These are phyloP conservation scores for Bacidia rubella DNA, from an alignment of 495 filamentous ascomycete species.

Conservation along the genomic window DNA sequence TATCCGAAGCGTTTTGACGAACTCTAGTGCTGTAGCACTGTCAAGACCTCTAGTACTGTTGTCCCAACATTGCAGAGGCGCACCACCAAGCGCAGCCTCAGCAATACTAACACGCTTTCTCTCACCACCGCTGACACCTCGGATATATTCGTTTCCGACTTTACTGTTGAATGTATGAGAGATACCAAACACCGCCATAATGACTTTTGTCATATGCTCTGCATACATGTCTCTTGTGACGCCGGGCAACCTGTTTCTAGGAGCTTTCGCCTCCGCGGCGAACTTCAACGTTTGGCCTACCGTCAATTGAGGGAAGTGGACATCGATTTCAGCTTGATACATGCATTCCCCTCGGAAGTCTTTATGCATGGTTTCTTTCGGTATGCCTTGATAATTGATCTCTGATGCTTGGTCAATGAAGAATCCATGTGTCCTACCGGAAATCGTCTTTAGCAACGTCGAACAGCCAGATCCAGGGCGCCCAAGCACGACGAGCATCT, in stretches of 20 bases:
- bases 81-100: constrained; percentile 49
- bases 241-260: constrained; percentile 45
- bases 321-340: constrained; percentile 67
- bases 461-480: constrained; percentile 67
- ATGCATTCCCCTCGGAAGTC: constrained; percentile 67
- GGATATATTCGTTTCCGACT: constrained; percentile 68
- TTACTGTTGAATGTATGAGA: constrained; percentile 62
- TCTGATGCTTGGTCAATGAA: constrained; percentile 48
- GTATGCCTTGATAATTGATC: constrained; percentile 63
- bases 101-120: constrained; percentile 74
- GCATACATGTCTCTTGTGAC: constrained; percentile 46
- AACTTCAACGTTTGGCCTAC: constrained; percentile 69
- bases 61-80: constrained; percentile 72
- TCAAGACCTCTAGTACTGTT: constrained; percentile 73
- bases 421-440: constrained; percentile 63
- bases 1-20: constrained; percentile 52
- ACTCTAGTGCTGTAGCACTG: constrained; percentile 70
- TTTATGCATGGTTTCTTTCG: constrained; percentile 47
- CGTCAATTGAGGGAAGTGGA: constrained; percentile 71
- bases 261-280: constrained; percentile 56
- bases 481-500: constrained; percentile 70
- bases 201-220: constrained; percentile 54
- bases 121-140: constrained; percentile 73
- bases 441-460: constrained; percentile 67
- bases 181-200: constrained; percentile 70